Base-by-base conservation (phyloP, 345 rosid genomes). In the Pugionium cornutum region DNA sequence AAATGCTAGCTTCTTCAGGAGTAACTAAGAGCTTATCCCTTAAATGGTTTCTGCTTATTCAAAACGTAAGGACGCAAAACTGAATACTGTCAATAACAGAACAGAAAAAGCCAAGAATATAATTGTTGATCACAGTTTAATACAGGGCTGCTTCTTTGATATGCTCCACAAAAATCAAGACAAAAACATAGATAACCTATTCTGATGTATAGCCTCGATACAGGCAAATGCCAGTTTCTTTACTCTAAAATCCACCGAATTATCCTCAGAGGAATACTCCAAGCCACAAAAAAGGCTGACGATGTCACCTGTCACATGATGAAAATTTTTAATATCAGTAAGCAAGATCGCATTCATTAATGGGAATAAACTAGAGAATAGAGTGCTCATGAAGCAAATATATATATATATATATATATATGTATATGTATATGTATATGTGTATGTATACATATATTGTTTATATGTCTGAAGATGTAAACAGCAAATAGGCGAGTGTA, bases 201-300 rank as follows among this genome's bases (percentile, higher is more conserved):
- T 87, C 69, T 86, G 81, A 81, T 85, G 78, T 70, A 86, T 69
- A 62, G 97, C 96, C 64, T 82, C 84, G 64, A 90, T 73, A 81
- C 92, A 94, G 53, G 78, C 67, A 69, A 83, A 83, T 48, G 86
- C 80, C 39, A 91, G 83, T 67, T 75, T 74, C 77, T 87, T 84
- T 79, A 91, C 87, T 70, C 94, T 87, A 76, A 78, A 83, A 63
- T 83, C 97, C 82, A 83, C 97, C 77, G 84, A 69, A 76, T 78
- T 74, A 65, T 32, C 73, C 58, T 78, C 70, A 27, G 78, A 53
- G 56, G 74, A 60, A 74, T 85, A 83, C 69, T 84, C 84, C 67
- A 39, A 39, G 62, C 91, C 86, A 33, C 83, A 78, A 76, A 95
- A 89, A 58, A 91, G 84, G 79, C 81, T 68, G 70, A 84, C 76